Percentiles rank a stretch among this genome's conserved stretches.
These are phyloP conservation scores for Chenopodium formosanum DNA, from an alignment of 148 eudicot genomes.

Conservation along the genomic window DNA sequence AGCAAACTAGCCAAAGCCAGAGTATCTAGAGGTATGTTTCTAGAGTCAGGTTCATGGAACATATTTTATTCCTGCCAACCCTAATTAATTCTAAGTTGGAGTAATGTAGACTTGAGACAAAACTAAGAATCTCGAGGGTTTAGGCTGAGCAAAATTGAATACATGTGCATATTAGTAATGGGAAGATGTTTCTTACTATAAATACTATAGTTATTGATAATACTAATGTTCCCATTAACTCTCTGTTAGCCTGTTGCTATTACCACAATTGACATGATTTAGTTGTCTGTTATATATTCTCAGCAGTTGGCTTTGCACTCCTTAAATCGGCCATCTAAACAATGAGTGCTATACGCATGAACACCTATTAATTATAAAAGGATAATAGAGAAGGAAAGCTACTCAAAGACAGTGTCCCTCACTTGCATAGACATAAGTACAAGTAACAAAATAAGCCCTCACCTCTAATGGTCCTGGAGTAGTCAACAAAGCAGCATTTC, in stretches of 20 bases:
- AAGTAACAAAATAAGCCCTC: slow-evolving; percentile 19
- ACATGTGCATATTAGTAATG: too few relatives aligned
- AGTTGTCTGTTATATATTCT: not conserved
- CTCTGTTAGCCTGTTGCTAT: not conserved
- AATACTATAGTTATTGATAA: not conserved
- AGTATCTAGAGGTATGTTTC: not conserved
- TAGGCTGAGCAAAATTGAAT: too few relatives aligned
- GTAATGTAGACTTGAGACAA: too few relatives aligned
- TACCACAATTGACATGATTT: not conserved
- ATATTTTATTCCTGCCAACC: not conserved
- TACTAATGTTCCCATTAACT: not conserved
- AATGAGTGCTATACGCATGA: not conserved
- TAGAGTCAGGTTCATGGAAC: not conserved
- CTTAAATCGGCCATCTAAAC: not conserved
- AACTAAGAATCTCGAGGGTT: too few relatives aligned
- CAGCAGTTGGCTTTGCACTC: not conserved
- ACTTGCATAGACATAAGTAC: not conserved
- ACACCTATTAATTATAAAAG: not conserved
- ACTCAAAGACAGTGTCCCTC: not conserved
- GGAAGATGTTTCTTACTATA: not conserved
- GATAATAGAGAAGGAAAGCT: not conserved
- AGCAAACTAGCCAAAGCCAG: not conserved
- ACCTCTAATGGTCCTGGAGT: slow-evolving; percentile 63
- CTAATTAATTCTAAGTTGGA: not conserved
- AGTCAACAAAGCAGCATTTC: slow-evolving; percentile 65